Evolutionary conservation across 1,284 basidiomycete species (phyloP).

Genomic region (Cystobasidium slooffiae): DNA sequence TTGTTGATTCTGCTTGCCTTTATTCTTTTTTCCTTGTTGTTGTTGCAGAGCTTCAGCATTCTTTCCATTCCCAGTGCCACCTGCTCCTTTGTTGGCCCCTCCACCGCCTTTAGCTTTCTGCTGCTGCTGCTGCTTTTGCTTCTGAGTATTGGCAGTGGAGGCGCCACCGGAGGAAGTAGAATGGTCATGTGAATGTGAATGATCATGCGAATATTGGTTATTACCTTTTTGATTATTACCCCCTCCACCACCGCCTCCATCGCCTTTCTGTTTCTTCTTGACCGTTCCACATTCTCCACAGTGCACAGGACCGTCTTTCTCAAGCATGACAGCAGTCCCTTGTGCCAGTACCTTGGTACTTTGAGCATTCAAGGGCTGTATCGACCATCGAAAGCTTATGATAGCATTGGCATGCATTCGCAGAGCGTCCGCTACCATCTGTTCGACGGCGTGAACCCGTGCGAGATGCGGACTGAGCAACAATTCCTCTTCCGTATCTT

Average conservation of each 20-base stretch:
- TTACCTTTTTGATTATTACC: constrained; percentile 26
- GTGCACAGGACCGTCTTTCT: constrained; percentile 11
- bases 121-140: constrained; percentile 36
- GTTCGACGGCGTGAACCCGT: constrained; percentile 18
- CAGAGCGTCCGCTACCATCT: constrained; percentile 27
- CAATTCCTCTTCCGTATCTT: constrained; percentile 16
- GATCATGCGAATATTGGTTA: background rate
- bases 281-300: constrained; percentile 32
- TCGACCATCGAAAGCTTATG: constrained; percentile 27
- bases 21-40: constrained; percentile 35
- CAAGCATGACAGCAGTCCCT: constrained; percentile 30
- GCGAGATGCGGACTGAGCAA: constrained; percentile 13
- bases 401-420: constrained; percentile 25
- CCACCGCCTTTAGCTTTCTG: constrained; percentile 20
- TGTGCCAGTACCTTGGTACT: constrained; percentile 27
- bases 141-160: constrained; percentile 6
- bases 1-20: constrained; percentile 34
- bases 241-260: constrained; percentile 2
- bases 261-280: constrained; percentile 34
- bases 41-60: constrained; percentile 12
- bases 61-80: background rate
- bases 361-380: background rate
- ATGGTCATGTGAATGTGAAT: background rate
- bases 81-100: constrained; percentile 1
- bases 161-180: background rate